Evolutionary conservation across 192 early-diverging fungal species (phyloP).

Genomic region (Allomyces javanicus): DNA sequence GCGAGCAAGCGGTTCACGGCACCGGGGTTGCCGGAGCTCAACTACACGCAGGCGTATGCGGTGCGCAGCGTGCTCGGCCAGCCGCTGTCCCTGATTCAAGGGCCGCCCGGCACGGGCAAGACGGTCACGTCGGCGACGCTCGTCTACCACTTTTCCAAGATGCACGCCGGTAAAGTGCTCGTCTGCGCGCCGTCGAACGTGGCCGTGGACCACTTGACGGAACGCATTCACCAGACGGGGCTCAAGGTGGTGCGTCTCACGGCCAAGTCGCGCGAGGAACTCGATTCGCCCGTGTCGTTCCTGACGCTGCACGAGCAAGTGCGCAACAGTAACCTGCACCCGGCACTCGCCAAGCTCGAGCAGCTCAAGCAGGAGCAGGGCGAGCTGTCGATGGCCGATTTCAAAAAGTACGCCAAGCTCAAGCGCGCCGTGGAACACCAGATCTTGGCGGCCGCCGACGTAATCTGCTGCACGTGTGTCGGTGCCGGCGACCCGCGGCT

Average conservation of each 20-base stretch:
- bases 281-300: conserved; percentile 86
- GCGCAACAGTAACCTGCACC: conserved; percentile 78
- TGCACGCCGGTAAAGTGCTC: conserved; percentile 76
- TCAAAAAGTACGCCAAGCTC: conserved; percentile 62
- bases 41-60: conserved; percentile 88
- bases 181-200: conserved; percentile 99
- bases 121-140: conserved; percentile 94
- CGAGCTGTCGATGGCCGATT: conserved; percentile 74
- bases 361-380: conserved; percentile 72
- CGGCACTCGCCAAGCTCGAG: conserved; percentile 81
- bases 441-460: conserved; percentile 81
- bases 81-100: conserved; percentile 89
- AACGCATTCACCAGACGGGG: conserved; percentile 86
- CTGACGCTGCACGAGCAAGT: conserved; percentile 95
- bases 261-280: conserved; percentile 77
- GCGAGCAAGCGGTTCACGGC: conserved; percentile 79
- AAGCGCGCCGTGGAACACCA: conserved; percentile 77
- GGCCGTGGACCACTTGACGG: conserved; percentile 94
- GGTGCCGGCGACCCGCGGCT: conserved; percentile 93
- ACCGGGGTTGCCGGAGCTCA: conserved; percentile 85
- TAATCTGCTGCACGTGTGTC: conserved; percentile 91
- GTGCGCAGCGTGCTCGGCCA: conserved; percentile 82
- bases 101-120: conserved; percentile 92
- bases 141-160: conserved; percentile 88
- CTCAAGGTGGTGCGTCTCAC: conserved; percentile 87